phyloP scores from a whole-genome alignment of 352 stramenopile species.

The Globisporangium viniferum region DNA sequence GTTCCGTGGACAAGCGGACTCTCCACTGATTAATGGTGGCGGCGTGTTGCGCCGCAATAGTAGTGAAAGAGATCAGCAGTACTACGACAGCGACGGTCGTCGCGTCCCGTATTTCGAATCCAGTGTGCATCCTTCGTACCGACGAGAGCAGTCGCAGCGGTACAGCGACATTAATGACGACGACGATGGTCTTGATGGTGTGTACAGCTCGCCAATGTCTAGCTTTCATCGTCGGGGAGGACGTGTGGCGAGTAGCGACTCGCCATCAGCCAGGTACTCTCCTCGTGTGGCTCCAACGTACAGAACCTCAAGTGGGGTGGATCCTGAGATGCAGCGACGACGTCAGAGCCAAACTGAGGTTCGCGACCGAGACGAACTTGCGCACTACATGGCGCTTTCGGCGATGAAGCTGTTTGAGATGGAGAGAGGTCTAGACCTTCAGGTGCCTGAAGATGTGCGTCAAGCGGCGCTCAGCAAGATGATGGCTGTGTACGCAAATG shows the following conservation, averaged over 20 bases:
- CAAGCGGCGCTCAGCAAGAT: constrained; percentile 66
- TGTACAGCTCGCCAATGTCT: not conserved
- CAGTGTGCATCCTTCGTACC: not conserved
- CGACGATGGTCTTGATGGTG: not conserved
- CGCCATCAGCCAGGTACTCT: not conserved
- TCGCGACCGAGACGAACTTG: constrained; percentile 32
- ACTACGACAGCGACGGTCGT: constrained; percentile 3
- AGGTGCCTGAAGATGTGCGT: constrained; percentile 56
- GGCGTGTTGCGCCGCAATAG: constrained; percentile 1
- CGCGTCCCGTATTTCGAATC: not conserved
- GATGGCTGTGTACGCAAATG: constrained; percentile 72
- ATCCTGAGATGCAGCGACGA: constrained; percentile 6
- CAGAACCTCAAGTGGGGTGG: not conserved
- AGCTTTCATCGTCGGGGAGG: constrained; percentile 1
- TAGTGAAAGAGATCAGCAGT: constrained; percentile 1
- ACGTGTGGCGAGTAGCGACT: not conserved
- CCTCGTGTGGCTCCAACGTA: not conserved
- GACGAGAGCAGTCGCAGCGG: constrained; percentile 1
- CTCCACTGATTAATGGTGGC: not conserved
- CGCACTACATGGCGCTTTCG: constrained; percentile 63
- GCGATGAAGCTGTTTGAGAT: constrained; percentile 80
- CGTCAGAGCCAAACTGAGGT: constrained; percentile 5
- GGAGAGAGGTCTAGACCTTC: constrained; percentile 39
- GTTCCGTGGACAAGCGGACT: not conserved
- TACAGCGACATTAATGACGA: constrained; percentile 6